phyloP scores from a whole-genome alignment of 768 basidiomycete genomes.

The Russula abietina region DNA sequence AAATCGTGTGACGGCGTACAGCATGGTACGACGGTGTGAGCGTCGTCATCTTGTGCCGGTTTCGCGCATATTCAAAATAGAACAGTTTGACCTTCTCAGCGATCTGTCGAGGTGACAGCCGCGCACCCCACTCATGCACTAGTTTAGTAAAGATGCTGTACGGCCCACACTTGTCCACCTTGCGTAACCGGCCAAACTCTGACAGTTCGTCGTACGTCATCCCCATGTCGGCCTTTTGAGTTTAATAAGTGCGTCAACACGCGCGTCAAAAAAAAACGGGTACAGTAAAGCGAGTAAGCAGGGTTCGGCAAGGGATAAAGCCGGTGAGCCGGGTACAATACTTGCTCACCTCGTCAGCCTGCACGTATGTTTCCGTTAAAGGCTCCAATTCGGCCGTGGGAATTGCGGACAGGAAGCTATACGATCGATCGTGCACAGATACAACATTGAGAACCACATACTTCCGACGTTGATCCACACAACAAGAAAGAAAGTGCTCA shows the following conservation, averaged over 20 bases:
- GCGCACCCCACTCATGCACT: constrained; percentile 86
- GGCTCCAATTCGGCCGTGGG: constrained; percentile 98
- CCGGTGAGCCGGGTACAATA: neutral
- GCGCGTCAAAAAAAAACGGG: neutral
- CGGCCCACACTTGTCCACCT: constrained; percentile 95
- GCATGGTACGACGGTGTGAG: constrained; percentile 92
- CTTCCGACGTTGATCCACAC: neutral
- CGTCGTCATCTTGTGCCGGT: constrained; percentile 98
- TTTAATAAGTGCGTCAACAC: neutral
- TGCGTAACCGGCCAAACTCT: constrained; percentile 86
- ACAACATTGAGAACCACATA: neutral
- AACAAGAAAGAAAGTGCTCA: constrained; percentile 30
- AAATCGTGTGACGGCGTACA: constrained; percentile 40
- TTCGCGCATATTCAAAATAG: constrained; percentile 94
- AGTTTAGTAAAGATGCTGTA: constrained; percentile 97
- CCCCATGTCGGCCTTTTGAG: constrained; percentile 84
- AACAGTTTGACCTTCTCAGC: constrained; percentile 97
- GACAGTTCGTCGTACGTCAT: constrained; percentile 99
- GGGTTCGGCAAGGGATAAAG: neutral
- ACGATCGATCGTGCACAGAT: no score
- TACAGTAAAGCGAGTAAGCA: neutral
- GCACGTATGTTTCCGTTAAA: constrained; percentile 88
- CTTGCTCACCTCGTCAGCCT: constrained; percentile 78
- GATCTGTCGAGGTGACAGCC: constrained; percentile 79
- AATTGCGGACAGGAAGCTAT: constrained; percentile 82